Evolutionary conservation across 2,329 filamentous ascomycete species (phyloP).

Genomic region (Xylaria sp.): DNA sequence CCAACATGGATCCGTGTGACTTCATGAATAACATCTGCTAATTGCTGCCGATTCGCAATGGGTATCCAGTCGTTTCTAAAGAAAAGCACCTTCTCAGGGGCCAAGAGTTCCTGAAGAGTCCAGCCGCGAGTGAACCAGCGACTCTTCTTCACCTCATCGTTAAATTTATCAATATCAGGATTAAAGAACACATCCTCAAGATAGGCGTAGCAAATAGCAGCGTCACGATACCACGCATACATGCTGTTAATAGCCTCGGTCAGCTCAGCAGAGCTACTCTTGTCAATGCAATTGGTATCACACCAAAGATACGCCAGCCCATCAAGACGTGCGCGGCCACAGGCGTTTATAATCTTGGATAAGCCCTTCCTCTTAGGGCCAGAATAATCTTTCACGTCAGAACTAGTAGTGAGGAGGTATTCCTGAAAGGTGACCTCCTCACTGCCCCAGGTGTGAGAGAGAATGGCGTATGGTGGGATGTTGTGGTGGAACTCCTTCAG

Average conservation of each 20-base stretch:
- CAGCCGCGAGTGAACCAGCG: slow-evolving; percentile 47
- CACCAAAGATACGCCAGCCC: slow-evolving; percentile 50
- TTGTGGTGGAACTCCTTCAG: slow-evolving; percentile 49
- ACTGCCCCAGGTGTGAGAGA: slow-evolving; percentile 54
- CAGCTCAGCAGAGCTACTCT: slow-evolving; percentile 50
- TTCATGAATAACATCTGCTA: slow-evolving; percentile 31
- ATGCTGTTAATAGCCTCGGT: slow-evolving; percentile 54
- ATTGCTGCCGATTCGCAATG: slow-evolving; percentile 28
- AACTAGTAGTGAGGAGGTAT: no score
- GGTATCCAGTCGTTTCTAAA: slow-evolving; percentile 35
- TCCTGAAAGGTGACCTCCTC: slow-evolving; percentile 52
- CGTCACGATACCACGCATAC: slow-evolving; percentile 51
- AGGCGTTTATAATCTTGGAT: slow-evolving; percentile 50
- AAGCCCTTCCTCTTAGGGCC: slow-evolving; percentile 50
- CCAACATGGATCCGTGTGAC: slow-evolving; percentile 41
- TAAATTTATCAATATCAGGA: no score
- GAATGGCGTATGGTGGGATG: slow-evolving; percentile 52
- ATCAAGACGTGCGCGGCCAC: slow-evolving; percentile 46
- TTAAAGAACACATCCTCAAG: slow-evolving; percentile 46
- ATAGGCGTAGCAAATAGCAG: slow-evolving; percentile 51
- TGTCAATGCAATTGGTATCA: slow-evolving; percentile 55
- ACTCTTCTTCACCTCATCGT: slow-evolving; percentile 22
- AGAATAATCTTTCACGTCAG: no score
- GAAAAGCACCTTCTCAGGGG: slow-evolving; percentile 43
- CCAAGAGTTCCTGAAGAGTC: slow-evolving; percentile 47